These are phyloP conservation scores for Leptographium procerum DNA, from an alignment of 2,329 filamentous ascomycete genomes.

Conservation along the genomic window DNA sequence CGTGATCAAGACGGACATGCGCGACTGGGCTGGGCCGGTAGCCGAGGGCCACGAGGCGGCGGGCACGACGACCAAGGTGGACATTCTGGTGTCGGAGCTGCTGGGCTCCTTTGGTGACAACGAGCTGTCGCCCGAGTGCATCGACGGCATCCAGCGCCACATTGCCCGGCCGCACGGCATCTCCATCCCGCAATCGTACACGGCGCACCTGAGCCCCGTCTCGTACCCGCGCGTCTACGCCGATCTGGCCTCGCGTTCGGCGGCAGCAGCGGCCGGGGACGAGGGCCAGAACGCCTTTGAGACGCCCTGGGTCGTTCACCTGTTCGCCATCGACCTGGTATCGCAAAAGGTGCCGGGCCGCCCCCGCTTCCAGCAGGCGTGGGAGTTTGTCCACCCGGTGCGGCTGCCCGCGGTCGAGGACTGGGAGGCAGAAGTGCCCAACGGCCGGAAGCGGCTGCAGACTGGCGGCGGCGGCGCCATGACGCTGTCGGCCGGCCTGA, in stretches of 20 bases:
- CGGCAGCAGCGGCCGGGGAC: no score
- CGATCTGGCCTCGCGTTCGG: slow-evolving; percentile 57
- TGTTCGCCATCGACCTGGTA: slow-evolving; percentile 82
- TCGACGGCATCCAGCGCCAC: slow-evolving; percentile 90
- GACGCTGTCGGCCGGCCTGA: slow-evolving; percentile 66
- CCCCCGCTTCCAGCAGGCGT: slow-evolving; percentile 60
- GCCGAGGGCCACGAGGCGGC: slow-evolving; percentile 29
- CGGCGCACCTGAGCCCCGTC: slow-evolving; percentile 86
- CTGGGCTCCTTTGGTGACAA: slow-evolving; percentile 95
- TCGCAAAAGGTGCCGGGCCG: slow-evolving; percentile 50
- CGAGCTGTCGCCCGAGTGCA: slow-evolving; percentile 84
- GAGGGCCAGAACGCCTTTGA: slow-evolving; percentile 69
- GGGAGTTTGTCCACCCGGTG: slow-evolving; percentile 73
- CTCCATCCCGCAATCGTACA: slow-evolving; percentile 88
- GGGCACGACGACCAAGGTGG: slow-evolving; percentile 55
- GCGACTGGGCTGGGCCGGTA: slow-evolving; percentile 79
- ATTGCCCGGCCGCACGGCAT: slow-evolving; percentile 70
- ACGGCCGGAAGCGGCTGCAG: slow-evolving; percentile 45
- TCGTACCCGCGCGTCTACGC: slow-evolving; percentile 75
- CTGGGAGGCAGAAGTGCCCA: slow-evolving; percentile 23
- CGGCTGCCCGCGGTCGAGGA: slow-evolving; percentile 27
- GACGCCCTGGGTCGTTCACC: slow-evolving; percentile 88
- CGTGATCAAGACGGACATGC: slow-evolving; percentile 94
- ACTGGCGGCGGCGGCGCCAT: slow-evolving; percentile 62
- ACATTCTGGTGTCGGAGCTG: slow-evolving; percentile 89